A percentile compares a stretch with the other conserved stretches of the same genome.
These are phyloP conservation scores for Ceratocystis cubensis DNA, from an alignment of 2,329 filamentous ascomycete genomes.

Conservation along the genomic window DNA sequence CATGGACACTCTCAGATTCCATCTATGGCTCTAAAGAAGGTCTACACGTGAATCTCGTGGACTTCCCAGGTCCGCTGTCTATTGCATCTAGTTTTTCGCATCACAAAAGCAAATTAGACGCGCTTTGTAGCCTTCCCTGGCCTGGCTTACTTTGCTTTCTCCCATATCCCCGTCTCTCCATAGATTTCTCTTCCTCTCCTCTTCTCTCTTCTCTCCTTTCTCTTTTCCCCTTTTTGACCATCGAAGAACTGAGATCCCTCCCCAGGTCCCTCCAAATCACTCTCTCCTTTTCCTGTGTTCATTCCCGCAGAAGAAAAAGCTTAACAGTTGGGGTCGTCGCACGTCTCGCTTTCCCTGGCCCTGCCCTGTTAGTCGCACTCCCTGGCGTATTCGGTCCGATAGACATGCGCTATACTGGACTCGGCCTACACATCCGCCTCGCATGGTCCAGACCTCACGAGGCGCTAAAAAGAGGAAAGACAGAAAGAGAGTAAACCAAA, in stretches of 20 bases:
- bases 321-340: background rate
- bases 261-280: background rate
- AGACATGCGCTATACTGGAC: background rate
- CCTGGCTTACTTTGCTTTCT: background rate
- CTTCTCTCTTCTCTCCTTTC: background rate
- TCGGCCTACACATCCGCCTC: background rate
- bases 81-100: background rate
- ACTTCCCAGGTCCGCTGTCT: background rate
- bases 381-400: conserved; percentile 1
- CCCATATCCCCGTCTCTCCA: background rate
- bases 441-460: background rate
- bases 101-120: too few relatives aligned
- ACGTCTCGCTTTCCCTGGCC: background rate
- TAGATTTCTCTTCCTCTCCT: background rate
- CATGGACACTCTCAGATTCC: too few relatives aligned
- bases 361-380: background rate
- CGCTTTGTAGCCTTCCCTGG: too few relatives aligned
- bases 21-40: too few relatives aligned
- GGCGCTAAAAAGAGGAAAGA: background rate
- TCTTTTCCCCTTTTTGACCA: background rate
- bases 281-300: background rate
- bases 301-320: background rate
- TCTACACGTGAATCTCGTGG: too few relatives aligned
- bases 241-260: background rate
- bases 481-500: background rate